Conservation (phyloP, 2,329 filamentous ascomycete genomes). For the Aotearoamyces nothofagi region DNA sequence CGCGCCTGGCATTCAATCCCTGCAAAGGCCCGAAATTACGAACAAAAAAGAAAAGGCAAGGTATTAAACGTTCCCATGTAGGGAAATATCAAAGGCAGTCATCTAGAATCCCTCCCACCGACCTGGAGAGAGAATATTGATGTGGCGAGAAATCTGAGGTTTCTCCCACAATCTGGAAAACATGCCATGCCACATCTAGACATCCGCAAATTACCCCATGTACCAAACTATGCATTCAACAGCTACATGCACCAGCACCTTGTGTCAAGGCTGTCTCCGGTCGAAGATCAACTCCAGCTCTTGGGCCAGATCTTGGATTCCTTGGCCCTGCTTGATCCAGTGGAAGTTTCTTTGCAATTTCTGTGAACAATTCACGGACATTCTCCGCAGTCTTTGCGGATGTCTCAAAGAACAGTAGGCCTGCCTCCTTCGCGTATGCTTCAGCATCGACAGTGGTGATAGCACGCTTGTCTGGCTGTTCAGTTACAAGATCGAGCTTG, state of each 20-base stretch:
- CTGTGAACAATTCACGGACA: constrained; percentile 88
- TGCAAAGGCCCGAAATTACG: constrained; percentile 3
- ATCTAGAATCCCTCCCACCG: too few relatives aligned
- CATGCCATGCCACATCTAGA: neutral
- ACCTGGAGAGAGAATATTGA: constrained; percentile 9
- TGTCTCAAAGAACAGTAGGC: constrained; percentile 94
- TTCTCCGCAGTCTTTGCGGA: constrained; percentile 97
- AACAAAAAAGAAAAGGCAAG: constrained; percentile 13
- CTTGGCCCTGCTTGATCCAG: constrained; percentile 91
- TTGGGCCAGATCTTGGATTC: constrained; percentile 52
- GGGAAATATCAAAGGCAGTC: too few relatives aligned
- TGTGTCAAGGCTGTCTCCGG: constrained; percentile 37
- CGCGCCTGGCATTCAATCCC: constrained; percentile 17
- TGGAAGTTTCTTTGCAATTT: constrained; percentile 93
- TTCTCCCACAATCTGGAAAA: neutral
- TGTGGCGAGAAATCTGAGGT: neutral
- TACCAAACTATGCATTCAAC: constrained; percentile 25
- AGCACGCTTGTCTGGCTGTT: constrained; percentile 90
- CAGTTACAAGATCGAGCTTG: constrained; percentile 90
- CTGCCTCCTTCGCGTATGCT: constrained; percentile 86
- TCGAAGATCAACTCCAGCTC: constrained; percentile 47
- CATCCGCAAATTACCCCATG: neutral
- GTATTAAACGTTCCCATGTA: constrained; percentile 19
- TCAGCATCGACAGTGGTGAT: constrained; percentile 82
- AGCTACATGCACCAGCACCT: constrained; percentile 45